A percentile compares a stretch with the other conserved stretches of the same genome.
Evolutionary conservation across 768 basidiomycete species (phyloP).

Genomic region (Mycena floridula): DNA sequence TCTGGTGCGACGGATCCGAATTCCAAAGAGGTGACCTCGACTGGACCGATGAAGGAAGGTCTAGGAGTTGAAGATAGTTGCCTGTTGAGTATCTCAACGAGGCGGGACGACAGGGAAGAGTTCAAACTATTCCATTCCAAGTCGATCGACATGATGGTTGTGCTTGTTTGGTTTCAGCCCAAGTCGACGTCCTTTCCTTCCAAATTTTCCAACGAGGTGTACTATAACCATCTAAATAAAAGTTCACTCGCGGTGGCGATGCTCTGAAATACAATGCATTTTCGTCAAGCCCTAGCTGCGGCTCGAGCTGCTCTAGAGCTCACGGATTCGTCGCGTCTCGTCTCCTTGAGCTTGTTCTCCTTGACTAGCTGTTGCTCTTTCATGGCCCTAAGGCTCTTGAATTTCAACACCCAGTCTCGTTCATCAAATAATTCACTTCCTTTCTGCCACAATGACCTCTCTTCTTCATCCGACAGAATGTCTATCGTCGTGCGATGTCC

Average conservation of each 20-base stretch:
- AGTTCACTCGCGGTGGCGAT: too few relatives aligned
- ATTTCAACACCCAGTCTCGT: slow-evolving; percentile 66
- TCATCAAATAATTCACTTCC: slow-evolving; percentile 43
- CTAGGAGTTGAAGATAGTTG: slow-evolving; percentile 64
- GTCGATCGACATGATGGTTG: slow-evolving; percentile 78
- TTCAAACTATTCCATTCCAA: slow-evolving; percentile 89
- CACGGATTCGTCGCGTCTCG: not conserved
- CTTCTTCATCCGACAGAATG: slow-evolving; percentile 48
- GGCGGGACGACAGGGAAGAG: slow-evolving; percentile 55
- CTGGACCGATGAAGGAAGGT: slow-evolving; percentile 95
- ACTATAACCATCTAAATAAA: too few relatives aligned
- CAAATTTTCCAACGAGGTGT: too few relatives aligned
- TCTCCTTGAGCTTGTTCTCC: not conserved
- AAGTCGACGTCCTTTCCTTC: too few relatives aligned
- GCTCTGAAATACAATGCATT: too few relatives aligned
- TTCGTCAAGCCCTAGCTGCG: not conserved
- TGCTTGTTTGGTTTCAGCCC: too few relatives aligned
- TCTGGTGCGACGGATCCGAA: slow-evolving; percentile 83
- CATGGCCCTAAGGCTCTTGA: slow-evolving; percentile 37
- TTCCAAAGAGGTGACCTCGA: slow-evolving; percentile 79
- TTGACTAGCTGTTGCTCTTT: slow-evolving; percentile 20
- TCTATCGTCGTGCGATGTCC: slow-evolving; percentile 47
- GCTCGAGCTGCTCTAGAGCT: not conserved
- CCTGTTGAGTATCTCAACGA: slow-evolving; percentile 73
- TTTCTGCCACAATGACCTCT: slow-evolving; percentile 44